Base-by-base conservation (phyloP, 2,329 filamentous ascomycete species). In the Ceratocystis variospora region DNA sequence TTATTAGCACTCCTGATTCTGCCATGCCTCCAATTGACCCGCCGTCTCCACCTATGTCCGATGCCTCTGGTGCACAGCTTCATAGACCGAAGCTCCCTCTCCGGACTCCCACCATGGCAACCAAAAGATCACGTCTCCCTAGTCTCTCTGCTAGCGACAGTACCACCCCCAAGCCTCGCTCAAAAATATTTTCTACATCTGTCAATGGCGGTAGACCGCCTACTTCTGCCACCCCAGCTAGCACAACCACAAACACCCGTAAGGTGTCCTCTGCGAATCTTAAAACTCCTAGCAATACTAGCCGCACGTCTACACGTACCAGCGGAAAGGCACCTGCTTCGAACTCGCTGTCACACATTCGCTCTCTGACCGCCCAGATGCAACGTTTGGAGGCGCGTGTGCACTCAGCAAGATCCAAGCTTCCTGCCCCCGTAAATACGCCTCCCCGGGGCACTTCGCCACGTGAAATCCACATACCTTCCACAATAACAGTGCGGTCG, bases 351-450 rank as follows among this genome's bases (percentile, higher is more conserved):
- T 88, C 89, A 70, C 94, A 99, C 74, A 96, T 99, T 72, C 90
- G 93, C 70, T 88, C 87, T 37, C 85, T 99, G 70, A 96, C 95
- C 67, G 92, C 90, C 33, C 94, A 97, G 77, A 96, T 97, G 91
- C 90, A 96, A 76, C 89, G 90, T 70, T 86, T 99, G 68, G 94
- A 97, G 75, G 90, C 94, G 69, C 85, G 94, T 57, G 93, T 99
- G 8, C 91, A 97, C 68, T 90, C 87, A 28, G 94, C 88, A 19
- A 86, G 91, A 71, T 96, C 93, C 48, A 96, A 94, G 76, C 83
- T 99, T 22, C 94, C 94, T 1, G 90, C 88, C 1, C 90, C 92
- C 1, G 81, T 84, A 6, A 81, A 80, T 65, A 94, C 88, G 0
- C 91, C 92, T 3, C 90, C 92, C 19, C 85, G 87, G 61, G 63